Evolutionary conservation across 2,329 filamentous ascomycete species (phyloP).

Genomic region (Colletotrichum sublineola): DNA sequence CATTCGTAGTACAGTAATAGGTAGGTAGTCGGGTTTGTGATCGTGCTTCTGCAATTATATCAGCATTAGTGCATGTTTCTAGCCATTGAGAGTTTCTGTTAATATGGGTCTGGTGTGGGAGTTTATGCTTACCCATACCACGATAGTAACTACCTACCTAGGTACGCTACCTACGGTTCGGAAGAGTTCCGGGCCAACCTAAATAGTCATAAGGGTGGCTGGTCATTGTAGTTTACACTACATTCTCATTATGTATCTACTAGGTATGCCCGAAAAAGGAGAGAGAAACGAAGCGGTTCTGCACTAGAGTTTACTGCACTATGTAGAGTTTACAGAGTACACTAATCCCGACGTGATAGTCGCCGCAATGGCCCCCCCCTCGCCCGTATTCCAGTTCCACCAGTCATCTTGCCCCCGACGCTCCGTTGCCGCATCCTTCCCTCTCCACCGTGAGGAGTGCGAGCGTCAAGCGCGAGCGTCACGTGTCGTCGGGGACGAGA

Average conservation of each 20-base stretch:
- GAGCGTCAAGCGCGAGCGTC: neutral
- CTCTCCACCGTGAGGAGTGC: neutral
- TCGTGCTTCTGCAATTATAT: too few relatives aligned
- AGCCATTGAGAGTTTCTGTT: too few relatives aligned
- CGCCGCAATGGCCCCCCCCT: constrained; percentile 2
- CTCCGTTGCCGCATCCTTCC: neutral
- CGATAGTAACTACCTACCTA: neutral
- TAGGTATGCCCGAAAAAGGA: neutral
- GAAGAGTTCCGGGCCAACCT: neutral
- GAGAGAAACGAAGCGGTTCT: constrained; percentile 13
- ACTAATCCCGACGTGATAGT: constrained; percentile 23
- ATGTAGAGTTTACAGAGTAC: neutral
- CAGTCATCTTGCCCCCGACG: neutral
- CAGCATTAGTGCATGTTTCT: too few relatives aligned
- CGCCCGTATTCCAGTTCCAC: neutral
- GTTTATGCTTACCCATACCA: too few relatives aligned
- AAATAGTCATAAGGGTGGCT: neutral
- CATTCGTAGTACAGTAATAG: too few relatives aligned
- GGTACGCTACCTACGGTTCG: neutral
- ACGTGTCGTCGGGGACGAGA: neutral
- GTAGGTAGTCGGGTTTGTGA: too few relatives aligned
- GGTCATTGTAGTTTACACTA: neutral
- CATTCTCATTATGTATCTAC: neutral
- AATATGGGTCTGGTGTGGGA: too few relatives aligned
- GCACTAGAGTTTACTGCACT: neutral